These are phyloP conservation scores for Hortiboletus flavorubellus DNA, from an alignment of 768 basidiomycete genomes.

Conservation along the genomic window DNA sequence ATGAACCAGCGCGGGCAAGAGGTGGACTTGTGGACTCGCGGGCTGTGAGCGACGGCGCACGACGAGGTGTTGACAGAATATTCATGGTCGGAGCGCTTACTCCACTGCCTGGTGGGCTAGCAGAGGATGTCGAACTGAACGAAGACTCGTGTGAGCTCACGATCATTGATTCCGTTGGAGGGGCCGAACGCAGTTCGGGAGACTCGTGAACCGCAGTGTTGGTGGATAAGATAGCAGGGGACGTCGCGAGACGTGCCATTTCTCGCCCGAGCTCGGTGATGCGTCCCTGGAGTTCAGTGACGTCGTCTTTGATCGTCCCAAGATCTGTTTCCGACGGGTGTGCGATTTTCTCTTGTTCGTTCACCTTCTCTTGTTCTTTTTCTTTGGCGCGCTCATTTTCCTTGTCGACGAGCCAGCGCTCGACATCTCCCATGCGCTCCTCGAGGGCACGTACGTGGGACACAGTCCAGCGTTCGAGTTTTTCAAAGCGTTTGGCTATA, in stretches of 20 bases:
- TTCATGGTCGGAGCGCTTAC: conserved; percentile 14
- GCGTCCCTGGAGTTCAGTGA: conserved; percentile 71
- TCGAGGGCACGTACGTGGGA: conserved; percentile 87
- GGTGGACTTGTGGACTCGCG: conserved; percentile 65
- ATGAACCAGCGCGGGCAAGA: conserved; percentile 45
- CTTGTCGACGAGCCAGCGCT: conserved; percentile 83
- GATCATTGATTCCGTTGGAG: conserved; percentile 48
- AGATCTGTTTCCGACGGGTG: conserved; percentile 38
- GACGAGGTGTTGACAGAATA: conserved; percentile 29
- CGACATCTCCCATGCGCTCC: conserved; percentile 90
- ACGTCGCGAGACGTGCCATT: conserved; percentile 68
- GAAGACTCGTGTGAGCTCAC: conserved; percentile 29
- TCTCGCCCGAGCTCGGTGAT: conserved; percentile 74
- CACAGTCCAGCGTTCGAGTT: conserved; percentile 87
- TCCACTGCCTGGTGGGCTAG: conserved; percentile 13
- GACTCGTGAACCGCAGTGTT: conserved; percentile 45
- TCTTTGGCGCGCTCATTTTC: conserved; percentile 53
- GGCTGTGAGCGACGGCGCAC: conserved; percentile 39
- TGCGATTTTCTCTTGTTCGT: conserved; percentile 3
- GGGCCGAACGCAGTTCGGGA: conserved; percentile 42
- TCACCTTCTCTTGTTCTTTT: conserved; percentile 37
- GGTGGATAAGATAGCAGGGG: conserved; percentile 43
- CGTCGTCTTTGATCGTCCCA: conserved; percentile 58
- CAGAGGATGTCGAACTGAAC: conserved; percentile 16
- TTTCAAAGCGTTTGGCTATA: conserved; percentile 77